These are phyloP conservation scores for Aplosporella prunicola DNA, from an alignment of 2,329 filamentous ascomycete genomes.

Conservation along the genomic window DNA sequence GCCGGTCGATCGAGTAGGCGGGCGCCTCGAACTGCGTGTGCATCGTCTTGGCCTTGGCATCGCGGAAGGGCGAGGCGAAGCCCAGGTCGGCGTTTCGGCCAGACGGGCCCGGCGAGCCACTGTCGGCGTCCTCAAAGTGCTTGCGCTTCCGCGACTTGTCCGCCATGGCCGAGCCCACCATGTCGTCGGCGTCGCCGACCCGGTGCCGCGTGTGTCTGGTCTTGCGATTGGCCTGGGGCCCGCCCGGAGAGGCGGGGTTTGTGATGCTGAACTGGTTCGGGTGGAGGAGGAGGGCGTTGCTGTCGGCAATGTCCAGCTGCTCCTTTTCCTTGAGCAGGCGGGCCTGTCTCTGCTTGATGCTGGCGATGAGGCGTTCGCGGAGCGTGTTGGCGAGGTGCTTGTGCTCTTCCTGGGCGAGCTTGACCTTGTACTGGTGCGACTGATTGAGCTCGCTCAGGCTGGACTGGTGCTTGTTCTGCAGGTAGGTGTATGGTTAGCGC, in stretches of 20 bases:
- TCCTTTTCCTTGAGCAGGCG: constrained; percentile 56
- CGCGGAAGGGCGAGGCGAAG: constrained; percentile 40
- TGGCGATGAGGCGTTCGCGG: constrained; percentile 51
- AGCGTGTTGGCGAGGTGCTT: constrained; percentile 49
- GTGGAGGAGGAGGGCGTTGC: constrained; percentile 54
- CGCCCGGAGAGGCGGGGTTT: constrained; percentile 53
- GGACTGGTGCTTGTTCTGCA: constrained; percentile 48
- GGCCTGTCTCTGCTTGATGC: constrained; percentile 47
- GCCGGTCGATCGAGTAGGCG: constrained; percentile 51
- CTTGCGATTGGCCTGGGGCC: constrained; percentile 51
- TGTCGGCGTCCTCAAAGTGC: constrained; percentile 44
- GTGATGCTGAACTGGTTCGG: constrained; percentile 58
- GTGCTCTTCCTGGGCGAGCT: constrained; percentile 55
- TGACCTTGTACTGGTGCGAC: constrained; percentile 49
- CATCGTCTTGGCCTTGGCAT: constrained; percentile 42
- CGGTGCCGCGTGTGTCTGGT: constrained; percentile 53
- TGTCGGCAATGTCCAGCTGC: constrained; percentile 57
- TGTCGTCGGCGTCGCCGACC: constrained; percentile 38
- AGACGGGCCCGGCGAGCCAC: constrained; percentile 48
- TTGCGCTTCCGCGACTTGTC: constrained; percentile 51
- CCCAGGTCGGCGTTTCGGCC: constrained; percentile 38
- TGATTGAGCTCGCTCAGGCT: constrained; percentile 47
- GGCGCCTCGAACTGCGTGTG: constrained; percentile 49
- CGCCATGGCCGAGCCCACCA: constrained; percentile 37
- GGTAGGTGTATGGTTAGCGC: constrained; percentile 13